phyloP scores from a whole-genome alignment of 1,284 basidiomycete species.

The Marasmius fiardii region DNA sequence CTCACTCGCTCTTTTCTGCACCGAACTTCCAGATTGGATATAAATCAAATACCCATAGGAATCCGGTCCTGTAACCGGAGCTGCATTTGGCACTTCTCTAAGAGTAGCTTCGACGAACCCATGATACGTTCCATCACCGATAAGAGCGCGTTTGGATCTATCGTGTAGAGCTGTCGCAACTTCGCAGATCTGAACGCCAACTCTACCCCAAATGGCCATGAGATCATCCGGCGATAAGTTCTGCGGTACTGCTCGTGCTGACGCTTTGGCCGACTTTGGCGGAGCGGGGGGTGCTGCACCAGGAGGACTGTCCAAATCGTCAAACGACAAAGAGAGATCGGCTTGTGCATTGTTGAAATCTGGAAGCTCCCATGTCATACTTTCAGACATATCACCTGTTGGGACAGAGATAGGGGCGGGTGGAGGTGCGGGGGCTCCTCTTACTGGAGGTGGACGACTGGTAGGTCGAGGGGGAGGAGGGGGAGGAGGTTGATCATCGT shows the following conservation, averaged over 20 bases:
- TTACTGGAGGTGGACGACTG: conserved; percentile 34
- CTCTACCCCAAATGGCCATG: conserved; percentile 63
- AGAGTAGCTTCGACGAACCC: conserved; percentile 75
- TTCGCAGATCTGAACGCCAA: conserved; percentile 75
- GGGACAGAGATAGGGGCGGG: conserved; percentile 30
- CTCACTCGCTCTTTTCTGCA: conserved; percentile 73
- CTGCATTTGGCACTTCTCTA: conserved; percentile 54
- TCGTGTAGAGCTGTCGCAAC: conserved; percentile 66
- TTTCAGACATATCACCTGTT: conserved; percentile 25
- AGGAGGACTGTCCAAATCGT: conserved; percentile 40
- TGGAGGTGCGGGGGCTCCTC: conserved; percentile 23
- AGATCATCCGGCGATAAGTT: conserved; percentile 59
- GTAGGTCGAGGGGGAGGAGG: conserved; percentile 38
- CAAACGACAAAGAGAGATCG: conserved; percentile 39
- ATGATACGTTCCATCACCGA: conserved; percentile 80
- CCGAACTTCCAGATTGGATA: conserved; percentile 61
- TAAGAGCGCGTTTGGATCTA: conserved; percentile 69
- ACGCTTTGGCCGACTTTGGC: conserved; percentile 13
- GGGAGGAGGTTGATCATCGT: conserved; percentile 21
- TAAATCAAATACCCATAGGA: conserved; percentile 76
- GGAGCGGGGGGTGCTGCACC: conserved; percentile 14
- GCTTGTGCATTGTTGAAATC: conserved; percentile 16
- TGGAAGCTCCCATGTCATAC: conserved; percentile 55
- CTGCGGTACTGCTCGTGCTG: no score
- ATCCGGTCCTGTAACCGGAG: conserved; percentile 26